Percentiles rank a stretch among this genome's conserved stretches.
phyloP scores from a whole-genome alignment of 257 asterid genomes.

The Osmanthus fragrans region DNA sequence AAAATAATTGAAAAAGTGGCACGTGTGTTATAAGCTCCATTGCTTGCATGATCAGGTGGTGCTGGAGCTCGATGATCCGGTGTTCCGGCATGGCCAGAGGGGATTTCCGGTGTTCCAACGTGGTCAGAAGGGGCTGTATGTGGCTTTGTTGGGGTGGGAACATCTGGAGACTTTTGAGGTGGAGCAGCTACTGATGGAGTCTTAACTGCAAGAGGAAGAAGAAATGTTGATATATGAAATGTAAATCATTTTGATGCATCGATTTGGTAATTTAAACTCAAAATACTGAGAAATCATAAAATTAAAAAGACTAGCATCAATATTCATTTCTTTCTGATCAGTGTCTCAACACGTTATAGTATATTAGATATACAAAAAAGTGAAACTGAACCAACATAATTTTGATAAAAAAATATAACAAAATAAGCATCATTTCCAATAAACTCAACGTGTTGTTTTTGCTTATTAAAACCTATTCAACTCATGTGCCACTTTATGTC shows the following conservation, averaged over 20 bases:
- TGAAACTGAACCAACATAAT: too few relatives aligned
- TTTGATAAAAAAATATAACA: too few relatives aligned
- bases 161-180: conserved; percentile 7
- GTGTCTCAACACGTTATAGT: too few relatives aligned
- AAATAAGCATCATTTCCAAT: too few relatives aligned
- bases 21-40: conserved; percentile 11
- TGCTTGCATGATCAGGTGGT: neutral
- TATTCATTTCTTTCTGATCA: neutral
- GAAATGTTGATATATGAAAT: neutral
- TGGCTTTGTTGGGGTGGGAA: neutral
- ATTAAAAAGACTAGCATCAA: too few relatives aligned
- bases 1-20: conserved; percentile 18
- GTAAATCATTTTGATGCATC: neutral
- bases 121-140: neutral
- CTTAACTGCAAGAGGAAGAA: conserved; percentile 4
- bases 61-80: neutral
- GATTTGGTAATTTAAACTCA: neutral
- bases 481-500: too few relatives aligned
- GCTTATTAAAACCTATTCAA: too few relatives aligned
- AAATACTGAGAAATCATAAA: neutral
- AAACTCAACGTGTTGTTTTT: too few relatives aligned
- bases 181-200: conserved; percentile 18
- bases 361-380: too few relatives aligned
- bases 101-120: neutral
- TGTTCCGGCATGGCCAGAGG: neutral